Percentiles rank a stretch among this genome's conserved stretches.
Conservation (phyloP, 352 stramenopile genomes). For the Globisporangium recalcitrans region DNA sequence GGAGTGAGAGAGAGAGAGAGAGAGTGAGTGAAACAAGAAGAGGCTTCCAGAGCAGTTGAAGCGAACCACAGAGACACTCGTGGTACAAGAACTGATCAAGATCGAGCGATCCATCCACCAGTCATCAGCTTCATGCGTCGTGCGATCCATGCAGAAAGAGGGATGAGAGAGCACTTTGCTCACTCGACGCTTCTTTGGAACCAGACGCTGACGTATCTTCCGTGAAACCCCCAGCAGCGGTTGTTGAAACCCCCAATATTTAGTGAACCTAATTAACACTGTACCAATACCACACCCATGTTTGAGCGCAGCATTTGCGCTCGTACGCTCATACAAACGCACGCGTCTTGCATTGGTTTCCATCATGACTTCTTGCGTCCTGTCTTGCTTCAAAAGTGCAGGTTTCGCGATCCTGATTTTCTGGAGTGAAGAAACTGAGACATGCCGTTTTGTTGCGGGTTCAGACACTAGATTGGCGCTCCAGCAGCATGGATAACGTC, state of each 20-base stretch:
- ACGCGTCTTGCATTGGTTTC: too few relatives aligned
- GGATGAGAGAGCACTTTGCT: not conserved
- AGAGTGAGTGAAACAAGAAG: not conserved
- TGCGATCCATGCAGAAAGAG: not conserved
- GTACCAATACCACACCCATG: not conserved
- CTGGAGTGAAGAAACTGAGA: not conserved
- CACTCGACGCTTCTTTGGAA: not conserved
- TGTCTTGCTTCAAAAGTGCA: not conserved
- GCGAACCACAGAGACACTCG: not conserved
- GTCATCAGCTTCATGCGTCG: not conserved
- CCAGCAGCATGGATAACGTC: too few relatives aligned
- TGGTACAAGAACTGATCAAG: too few relatives aligned
- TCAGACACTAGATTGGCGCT: too few relatives aligned
- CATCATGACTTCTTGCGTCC: not conserved
- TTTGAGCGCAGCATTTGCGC: not conserved
- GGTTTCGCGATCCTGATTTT: not conserved
- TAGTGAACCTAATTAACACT: conserved; percentile 5
- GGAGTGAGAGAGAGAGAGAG: conserved; percentile 17
- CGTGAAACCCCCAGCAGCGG: not conserved
- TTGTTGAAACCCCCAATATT: conserved; percentile 1
- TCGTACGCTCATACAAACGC: not conserved
- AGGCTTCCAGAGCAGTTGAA: not conserved
- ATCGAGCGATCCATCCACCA: not conserved
- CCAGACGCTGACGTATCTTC: not conserved
- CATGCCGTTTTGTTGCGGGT: not conserved